A percentile compares a stretch with the other conserved stretches of the same genome.
Conservation (phyloP, 2,329 filamentous ascomycete species). For the Fusarium nisikadoi region DNA sequence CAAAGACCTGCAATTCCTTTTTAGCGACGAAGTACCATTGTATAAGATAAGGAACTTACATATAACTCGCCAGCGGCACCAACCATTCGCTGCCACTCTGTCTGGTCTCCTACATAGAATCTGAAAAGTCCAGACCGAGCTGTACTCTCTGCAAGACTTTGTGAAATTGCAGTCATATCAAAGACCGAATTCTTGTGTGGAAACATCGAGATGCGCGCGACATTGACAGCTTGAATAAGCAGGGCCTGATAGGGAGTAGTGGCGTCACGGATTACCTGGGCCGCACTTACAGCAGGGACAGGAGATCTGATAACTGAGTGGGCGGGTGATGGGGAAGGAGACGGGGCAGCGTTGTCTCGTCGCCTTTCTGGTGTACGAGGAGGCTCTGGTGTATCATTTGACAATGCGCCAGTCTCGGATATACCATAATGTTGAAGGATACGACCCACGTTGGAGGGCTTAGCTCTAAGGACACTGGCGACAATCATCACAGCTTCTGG, state of each 20-base stretch:
- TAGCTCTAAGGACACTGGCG: not conserved
- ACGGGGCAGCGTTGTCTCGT: not conserved
- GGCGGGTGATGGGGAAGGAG: not conserved
- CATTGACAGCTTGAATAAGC: not conserved
- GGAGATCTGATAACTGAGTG: not conserved
- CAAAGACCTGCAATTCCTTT: not conserved
- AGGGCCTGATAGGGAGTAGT: not conserved
- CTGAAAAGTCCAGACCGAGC: not conserved
- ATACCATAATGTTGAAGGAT: not conserved
- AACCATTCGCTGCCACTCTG: not conserved
- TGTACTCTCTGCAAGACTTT: not conserved
- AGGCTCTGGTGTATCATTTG: not conserved
- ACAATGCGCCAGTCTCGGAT: fast-evolving
- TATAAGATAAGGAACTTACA: fast-evolving
- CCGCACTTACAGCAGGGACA: not conserved
- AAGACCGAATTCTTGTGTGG: not conserved
- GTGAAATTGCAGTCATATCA: not conserved
- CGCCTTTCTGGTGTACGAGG: not conserved
- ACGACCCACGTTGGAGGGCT: not conserved
- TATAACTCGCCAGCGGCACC: not conserved
- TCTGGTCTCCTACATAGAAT: not conserved
- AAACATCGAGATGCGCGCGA: not conserved
- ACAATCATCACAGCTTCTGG: not conserved
- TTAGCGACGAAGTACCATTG: fast-evolving
- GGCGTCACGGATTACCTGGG: not conserved